These are phyloP conservation scores for Pseudomicrostroma phylloplanum DNA, from an alignment of 1,284 basidiomycete genomes.

Conservation along the genomic window DNA sequence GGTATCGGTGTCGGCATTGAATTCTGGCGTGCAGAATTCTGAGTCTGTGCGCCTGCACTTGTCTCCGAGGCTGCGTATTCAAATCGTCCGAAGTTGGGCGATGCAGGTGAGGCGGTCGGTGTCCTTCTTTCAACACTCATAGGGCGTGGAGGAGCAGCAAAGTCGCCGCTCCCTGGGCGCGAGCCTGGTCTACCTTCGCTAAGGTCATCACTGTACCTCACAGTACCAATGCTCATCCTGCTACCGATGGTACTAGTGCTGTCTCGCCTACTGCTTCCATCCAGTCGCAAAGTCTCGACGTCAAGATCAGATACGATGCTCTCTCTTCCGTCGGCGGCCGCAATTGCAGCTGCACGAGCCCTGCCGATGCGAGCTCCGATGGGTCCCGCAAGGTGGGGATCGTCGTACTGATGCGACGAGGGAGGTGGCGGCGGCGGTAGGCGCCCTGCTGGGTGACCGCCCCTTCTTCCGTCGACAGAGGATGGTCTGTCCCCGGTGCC, in stretches of 20 bases:
- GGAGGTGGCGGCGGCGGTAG: constrained; percentile 21
- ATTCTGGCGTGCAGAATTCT: background rate
- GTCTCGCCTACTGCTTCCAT: constrained; percentile 28
- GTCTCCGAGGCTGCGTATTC: background rate
- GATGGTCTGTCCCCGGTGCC: background rate
- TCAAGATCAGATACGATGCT: constrained; percentile 44
- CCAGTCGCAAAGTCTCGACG: constrained; percentile 41
- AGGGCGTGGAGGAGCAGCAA: background rate
- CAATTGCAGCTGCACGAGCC: constrained; percentile 33
- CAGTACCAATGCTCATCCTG: constrained; percentile 26
- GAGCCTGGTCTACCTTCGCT: background rate
- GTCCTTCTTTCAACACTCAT: background rate
- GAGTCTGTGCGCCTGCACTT: background rate
- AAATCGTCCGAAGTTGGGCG: no score
- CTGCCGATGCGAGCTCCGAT: constrained; percentile 27
- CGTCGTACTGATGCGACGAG: constrained; percentile 18
- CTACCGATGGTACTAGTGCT: constrained; percentile 35
- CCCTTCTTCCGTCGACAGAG: constrained; percentile 5
- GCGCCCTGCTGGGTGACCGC: constrained; percentile 35
- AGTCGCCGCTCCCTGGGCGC: background rate
- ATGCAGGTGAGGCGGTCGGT: no score
- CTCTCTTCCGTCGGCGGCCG: constrained; percentile 30
- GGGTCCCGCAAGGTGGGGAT: constrained; percentile 24
- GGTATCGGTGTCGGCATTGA: background rate
- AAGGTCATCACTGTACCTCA: constrained; percentile 21